A percentile compares a stretch with the other conserved stretches of the same genome.
Conservation (phyloP, 23 red algal species). For the Gracilariopsis chorda region DNA sequence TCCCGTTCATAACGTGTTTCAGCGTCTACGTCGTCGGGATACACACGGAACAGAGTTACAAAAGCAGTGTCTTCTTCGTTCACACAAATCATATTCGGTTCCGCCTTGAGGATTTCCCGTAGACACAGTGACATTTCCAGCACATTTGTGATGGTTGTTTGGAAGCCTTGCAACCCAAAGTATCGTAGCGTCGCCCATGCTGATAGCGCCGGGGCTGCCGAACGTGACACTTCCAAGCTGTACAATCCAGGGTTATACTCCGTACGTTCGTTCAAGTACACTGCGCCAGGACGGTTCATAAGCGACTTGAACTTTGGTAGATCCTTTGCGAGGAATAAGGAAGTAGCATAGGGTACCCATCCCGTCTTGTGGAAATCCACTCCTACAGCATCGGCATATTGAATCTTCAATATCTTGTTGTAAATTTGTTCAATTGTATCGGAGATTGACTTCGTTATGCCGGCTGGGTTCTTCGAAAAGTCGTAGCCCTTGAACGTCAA, state of each 20-base stretch:
- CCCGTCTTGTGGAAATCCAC: conserved; percentile 64
- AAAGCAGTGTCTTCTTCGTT: conserved; percentile 27
- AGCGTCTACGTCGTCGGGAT: not conserved
- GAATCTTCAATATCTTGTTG: conserved; percentile 10
- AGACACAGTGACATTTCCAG: conserved; percentile 34
- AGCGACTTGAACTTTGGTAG: not conserved
- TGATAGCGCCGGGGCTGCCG: conserved; percentile 5
- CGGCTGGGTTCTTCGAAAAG: not conserved
- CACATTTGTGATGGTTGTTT: not conserved
- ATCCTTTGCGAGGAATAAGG: conserved; percentile 20
- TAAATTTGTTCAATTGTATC: conserved; percentile 5
- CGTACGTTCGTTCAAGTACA: conserved; percentile 41
- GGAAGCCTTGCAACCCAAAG: conserved; percentile 41
- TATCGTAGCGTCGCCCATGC: conserved; percentile 47
- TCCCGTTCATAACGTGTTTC: conserved; percentile 10
- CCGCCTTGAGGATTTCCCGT: not conserved
- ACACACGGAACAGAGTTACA: conserved; percentile 50
- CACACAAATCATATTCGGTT: conserved; percentile 15
- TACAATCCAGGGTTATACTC: conserved; percentile 48
- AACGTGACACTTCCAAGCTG: conserved; percentile 43
- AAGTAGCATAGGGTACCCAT: conserved; percentile 30
- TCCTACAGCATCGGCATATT: conserved; percentile 33
- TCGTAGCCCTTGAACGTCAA: conserved; percentile 36
- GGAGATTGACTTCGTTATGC: not conserved
- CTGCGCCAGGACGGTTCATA: conserved; percentile 18